Conservation (phyloP, 148 eudicot species). For the Camellia granthamiana region DNA sequence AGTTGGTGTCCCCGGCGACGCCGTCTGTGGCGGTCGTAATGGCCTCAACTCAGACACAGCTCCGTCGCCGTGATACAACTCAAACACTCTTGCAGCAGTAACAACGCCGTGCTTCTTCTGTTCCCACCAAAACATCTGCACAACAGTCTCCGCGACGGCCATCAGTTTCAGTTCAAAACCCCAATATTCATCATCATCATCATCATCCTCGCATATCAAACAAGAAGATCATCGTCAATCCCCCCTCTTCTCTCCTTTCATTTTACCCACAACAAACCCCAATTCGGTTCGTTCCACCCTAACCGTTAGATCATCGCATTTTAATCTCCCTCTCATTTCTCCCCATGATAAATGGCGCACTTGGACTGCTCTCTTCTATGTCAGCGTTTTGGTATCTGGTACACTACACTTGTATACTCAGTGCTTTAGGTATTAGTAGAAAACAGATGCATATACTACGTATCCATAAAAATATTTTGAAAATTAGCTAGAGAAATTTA, state of each 20-base stretch:
- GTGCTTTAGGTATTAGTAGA: too few relatives aligned
- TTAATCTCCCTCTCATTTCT: slow-evolving; percentile 54
- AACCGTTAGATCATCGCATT: slow-evolving; percentile 40
- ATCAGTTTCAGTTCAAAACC: background rate
- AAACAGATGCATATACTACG: too few relatives aligned
- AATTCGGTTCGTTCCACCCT: slow-evolving; percentile 13
- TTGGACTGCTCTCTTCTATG: slow-evolving; percentile 73
- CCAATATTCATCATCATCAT: background rate
- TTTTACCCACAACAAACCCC: slow-evolving; percentile 1
- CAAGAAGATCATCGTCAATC: too few relatives aligned
- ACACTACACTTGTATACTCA: background rate
- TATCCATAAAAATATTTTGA: too few relatives aligned
- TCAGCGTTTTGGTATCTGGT: slow-evolving; percentile 80
- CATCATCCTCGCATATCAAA: too few relatives aligned
- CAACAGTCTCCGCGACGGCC: too few relatives aligned
- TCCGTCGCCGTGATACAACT: too few relatives aligned
- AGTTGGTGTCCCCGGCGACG: too few relatives aligned
- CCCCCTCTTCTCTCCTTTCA: background rate
- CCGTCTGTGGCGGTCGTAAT: too few relatives aligned
- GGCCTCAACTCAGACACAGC: too few relatives aligned
- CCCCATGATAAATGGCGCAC: slow-evolving; percentile 77
- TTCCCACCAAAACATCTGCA: slow-evolving; percentile 4
- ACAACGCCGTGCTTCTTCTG: slow-evolving; percentile 1
- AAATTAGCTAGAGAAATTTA: too few relatives aligned
- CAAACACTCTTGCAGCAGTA: background rate